Percentiles rank a stretch among this genome's conserved stretches.
Evolutionary conservation across 495 filamentous ascomycete species (phyloP).

Genomic region (Zalerion maritima): DNA sequence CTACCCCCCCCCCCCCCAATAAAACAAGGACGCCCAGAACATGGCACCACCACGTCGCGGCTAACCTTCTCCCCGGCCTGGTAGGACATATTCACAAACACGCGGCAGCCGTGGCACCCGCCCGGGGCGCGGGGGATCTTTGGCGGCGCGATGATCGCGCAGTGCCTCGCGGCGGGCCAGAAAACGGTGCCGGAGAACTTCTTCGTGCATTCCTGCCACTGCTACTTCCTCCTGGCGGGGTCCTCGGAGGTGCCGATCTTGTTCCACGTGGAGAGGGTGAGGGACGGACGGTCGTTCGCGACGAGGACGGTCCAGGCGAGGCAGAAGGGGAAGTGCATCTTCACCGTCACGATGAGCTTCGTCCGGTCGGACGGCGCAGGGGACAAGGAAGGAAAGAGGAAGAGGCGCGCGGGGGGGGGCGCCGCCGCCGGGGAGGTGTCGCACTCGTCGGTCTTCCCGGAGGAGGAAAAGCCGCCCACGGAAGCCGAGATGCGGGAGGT

Average conservation of each 20-base stretch:
- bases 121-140: constrained; percentile 84
- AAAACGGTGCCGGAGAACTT: constrained; percentile 68
- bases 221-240: constrained; percentile 93
- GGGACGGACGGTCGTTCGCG: constrained; percentile 78
- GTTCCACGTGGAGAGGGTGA: constrained; percentile 81
- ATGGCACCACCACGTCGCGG: background rate
- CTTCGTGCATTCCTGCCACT: constrained; percentile 88
- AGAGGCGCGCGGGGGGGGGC: constrained; percentile 41
- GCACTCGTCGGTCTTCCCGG: constrained; percentile 22
- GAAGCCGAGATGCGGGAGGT: constrained; percentile 4
- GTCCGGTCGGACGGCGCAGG: constrained; percentile 56
- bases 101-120: constrained; percentile 78
- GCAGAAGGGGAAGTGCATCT: constrained; percentile 79
- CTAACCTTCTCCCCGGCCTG: background rate
- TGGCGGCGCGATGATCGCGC: constrained; percentile 84
- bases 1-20: constrained; percentile 1
- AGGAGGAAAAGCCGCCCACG: constrained; percentile 20
- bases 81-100: constrained; percentile 86
- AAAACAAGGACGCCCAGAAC: constrained; percentile 6
- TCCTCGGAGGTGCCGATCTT: constrained; percentile 72
- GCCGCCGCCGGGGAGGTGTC: constrained; percentile 14
- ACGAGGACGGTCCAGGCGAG: constrained; percentile 92
- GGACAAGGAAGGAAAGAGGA: constrained; percentile 24
- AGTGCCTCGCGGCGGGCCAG: constrained; percentile 79
- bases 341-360: constrained; percentile 88